These are phyloP conservation scores for Intubia oerlemansii DNA, from an alignment of 2,329 filamentous ascomycete species.

Conservation along the genomic window DNA sequence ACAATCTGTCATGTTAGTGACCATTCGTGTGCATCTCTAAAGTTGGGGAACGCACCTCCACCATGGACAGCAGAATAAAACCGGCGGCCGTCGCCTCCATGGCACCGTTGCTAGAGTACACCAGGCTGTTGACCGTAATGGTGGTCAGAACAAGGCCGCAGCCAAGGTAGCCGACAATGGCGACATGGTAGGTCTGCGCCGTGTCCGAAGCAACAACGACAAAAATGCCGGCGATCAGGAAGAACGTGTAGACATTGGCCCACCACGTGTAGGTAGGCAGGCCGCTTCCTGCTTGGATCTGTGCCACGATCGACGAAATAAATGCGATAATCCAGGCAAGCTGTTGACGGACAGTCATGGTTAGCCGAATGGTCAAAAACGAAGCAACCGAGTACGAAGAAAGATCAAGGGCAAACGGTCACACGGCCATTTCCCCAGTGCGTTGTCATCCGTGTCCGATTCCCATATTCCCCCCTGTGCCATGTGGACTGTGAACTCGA, in stretches of 20 bases:
- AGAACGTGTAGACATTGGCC: slow-evolving; percentile 68
- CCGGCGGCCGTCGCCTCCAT: slow-evolving; percentile 78
- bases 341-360: slow-evolving; percentile 21
- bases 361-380: not conserved
- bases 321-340: slow-evolving; percentile 91
- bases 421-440: too few species aligned
- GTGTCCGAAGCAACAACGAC: slow-evolving; percentile 70
- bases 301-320: slow-evolving; percentile 60
- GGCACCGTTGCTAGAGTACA: slow-evolving; percentile 53
- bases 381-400: too few species aligned
- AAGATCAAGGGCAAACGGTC: too few species aligned
- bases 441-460: too few species aligned
- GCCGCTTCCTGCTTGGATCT: slow-evolving; percentile 22
- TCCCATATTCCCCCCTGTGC: too few species aligned
- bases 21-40: not conserved
- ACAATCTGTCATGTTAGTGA: slow-evolving; percentile 40
- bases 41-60: slow-evolving; percentile 42
- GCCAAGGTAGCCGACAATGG: slow-evolving; percentile 69
- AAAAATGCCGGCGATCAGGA: slow-evolving; percentile 59
- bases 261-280: slow-evolving; percentile 91
- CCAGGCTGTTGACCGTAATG: slow-evolving; percentile 65
- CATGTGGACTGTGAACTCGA: too few species aligned
- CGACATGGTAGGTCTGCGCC: slow-evolving; percentile 75
- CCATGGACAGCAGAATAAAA: slow-evolving; percentile 84
- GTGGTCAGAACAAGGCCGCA: slow-evolving; percentile 71